Evolutionary conservation across 2,329 filamentous ascomycete genomes (phyloP).

Genomic region (Teratosphaeria viscida): DNA sequence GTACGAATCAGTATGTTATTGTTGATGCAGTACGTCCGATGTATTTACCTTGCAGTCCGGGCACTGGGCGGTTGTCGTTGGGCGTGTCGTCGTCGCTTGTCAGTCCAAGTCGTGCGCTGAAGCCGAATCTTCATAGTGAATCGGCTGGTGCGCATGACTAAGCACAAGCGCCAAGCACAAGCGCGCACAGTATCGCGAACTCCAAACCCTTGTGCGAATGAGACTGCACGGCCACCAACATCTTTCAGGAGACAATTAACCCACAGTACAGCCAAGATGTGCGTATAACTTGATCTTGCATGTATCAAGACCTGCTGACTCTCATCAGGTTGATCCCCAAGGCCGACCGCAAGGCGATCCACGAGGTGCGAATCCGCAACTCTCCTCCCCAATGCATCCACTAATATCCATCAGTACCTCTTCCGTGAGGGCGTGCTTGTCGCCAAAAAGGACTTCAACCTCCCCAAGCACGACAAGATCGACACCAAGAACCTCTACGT

Average conservation of each 20-base stretch:
- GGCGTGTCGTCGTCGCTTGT: background rate
- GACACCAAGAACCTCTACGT: constrained; percentile 98
- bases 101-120: background rate
- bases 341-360: constrained; percentile 99
- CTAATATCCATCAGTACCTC: constrained; percentile 55
- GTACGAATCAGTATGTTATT: constrained; percentile 13
- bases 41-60: background rate
- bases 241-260: background rate
- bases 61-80: background rate
- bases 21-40: background rate
- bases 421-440: constrained; percentile 80
- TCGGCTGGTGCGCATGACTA: background rate
- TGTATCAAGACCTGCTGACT: background rate
- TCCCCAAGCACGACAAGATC: constrained; percentile 93
- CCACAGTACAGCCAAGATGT: background rate
- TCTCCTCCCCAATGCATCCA: background rate
- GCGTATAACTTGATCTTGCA: background rate
- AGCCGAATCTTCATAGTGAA: background rate
- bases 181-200: background rate
- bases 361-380: constrained; percentile 45
- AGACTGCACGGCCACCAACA: background rate
- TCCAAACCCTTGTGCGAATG: background rate
- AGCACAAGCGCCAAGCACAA: background rate
- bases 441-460: constrained; percentile 98
- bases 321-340: constrained; percentile 86